Conservation (phyloP, 169 alveolate genomes). For the Prorocentrum cordatum region DNA sequence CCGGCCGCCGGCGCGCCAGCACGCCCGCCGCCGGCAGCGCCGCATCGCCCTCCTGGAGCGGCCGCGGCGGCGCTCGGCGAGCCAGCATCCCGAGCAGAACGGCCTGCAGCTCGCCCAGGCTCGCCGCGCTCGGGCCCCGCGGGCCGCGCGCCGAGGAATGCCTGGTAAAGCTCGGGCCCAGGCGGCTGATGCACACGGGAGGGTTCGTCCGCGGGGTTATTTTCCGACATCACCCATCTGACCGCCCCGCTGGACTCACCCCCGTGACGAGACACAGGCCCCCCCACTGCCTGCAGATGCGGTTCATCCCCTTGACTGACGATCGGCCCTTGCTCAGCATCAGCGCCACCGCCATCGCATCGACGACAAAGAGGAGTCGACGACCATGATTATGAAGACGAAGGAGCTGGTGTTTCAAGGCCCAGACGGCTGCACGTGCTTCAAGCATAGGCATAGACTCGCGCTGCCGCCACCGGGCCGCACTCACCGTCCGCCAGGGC, state of each 20-base stretch:
- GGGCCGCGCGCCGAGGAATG: too few species aligned
- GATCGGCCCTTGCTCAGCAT: neutral
- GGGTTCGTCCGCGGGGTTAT: constrained; percentile 13
- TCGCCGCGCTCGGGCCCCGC: too few species aligned
- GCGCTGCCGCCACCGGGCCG: neutral
- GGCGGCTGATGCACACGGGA: too few species aligned
- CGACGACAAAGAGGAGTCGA: neutral
- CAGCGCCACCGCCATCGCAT: neutral
- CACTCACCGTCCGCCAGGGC: neutral
- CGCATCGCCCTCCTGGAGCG: too few species aligned
- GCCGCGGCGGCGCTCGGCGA: too few species aligned
- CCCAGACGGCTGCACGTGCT: neutral
- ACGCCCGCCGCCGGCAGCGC: too few species aligned
- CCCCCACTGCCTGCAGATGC: neutral
- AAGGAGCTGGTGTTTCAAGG: neutral
- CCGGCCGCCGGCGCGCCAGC: too few species aligned
- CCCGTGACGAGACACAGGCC: neutral
- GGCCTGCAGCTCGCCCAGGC: too few species aligned
- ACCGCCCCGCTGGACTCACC: neutral
- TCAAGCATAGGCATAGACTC: neutral
- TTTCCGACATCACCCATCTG: constrained; percentile 6
- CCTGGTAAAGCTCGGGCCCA: too few species aligned
- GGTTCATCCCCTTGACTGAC: neutral
- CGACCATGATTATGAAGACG: neutral
- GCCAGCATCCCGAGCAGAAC: too few species aligned